Conservation (phyloP, 352 stramenopile species). For the Phytophthora capsici region DNA sequence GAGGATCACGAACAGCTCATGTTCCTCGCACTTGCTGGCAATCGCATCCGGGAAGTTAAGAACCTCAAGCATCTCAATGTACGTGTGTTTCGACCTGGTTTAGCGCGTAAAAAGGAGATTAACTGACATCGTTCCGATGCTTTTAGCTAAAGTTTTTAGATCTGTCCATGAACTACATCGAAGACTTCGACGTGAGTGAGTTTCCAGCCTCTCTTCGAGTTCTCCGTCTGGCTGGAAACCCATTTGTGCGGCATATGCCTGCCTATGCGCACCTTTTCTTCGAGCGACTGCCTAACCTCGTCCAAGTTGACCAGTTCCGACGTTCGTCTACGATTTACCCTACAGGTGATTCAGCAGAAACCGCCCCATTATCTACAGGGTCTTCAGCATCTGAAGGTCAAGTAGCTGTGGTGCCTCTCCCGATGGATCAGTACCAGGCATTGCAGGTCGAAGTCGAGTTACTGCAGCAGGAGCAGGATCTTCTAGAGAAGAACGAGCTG, state of each 20-base stretch:
- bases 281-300: slow-evolving; percentile 61
- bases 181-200: slow-evolving; percentile 66
- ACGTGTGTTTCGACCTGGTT: slow-evolving; percentile 9
- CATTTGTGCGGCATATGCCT: slow-evolving; percentile 62
- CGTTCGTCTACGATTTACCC: slow-evolving; percentile 16
- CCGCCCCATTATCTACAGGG: slow-evolving; percentile 10
- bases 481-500: slow-evolving; percentile 19
- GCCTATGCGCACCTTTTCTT: slow-evolving; percentile 69
- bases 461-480: slow-evolving; percentile 25
- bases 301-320: slow-evolving; percentile 64
- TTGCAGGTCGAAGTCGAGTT: slow-evolving; percentile 36
- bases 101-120: neutral
- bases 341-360: slow-evolving; percentile 6
- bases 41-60: slow-evolving; percentile 67
- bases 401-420: slow-evolving; percentile 14
- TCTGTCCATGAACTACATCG: slow-evolving; percentile 77
- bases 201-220: slow-evolving; percentile 65
- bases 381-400: slow-evolving; percentile 2
- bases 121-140: neutral
- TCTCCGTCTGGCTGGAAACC: slow-evolving; percentile 60
- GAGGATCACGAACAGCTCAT: slow-evolving; percentile 62
- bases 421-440: slow-evolving; percentile 45
- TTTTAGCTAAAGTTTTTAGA: slow-evolving; percentile 79
- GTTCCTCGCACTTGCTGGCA: slow-evolving; percentile 71
- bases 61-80: slow-evolving; percentile 71